These are phyloP conservation scores for Dentipellis fragilis DNA, from an alignment of 768 basidiomycete species.

Conservation along the genomic window DNA sequence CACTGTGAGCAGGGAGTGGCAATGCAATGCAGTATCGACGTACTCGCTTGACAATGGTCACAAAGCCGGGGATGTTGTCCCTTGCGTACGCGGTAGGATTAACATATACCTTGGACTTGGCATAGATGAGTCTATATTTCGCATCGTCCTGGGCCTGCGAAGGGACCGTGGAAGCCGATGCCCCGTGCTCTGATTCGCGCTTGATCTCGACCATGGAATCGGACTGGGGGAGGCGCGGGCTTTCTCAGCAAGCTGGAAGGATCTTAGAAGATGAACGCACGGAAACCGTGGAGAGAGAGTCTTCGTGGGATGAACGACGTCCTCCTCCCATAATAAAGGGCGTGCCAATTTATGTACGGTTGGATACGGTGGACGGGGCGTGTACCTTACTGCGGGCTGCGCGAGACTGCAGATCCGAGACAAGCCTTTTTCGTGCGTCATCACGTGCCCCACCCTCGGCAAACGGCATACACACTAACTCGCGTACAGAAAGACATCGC, in stretches of 20 bases:
- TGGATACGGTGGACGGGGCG: background rate
- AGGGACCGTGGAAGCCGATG: constrained; percentile 17
- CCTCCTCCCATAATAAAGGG: background rate
- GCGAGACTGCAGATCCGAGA: background rate
- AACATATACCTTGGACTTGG: constrained; percentile 91
- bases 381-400: background rate
- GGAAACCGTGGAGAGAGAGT: constrained; percentile 18
- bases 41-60: constrained; percentile 84
- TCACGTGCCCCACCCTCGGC: background rate
- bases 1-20: background rate
- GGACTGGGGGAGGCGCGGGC: constrained; percentile 19
- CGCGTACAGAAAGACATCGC: no score
- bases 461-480: background rate
- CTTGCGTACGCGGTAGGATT: constrained; percentile 87
- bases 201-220: constrained; percentile 74
- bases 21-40: constrained; percentile 3
- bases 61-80: constrained; percentile 93
- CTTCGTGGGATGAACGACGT: background rate
- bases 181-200: constrained; percentile 17
- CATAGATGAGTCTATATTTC: constrained; percentile 71
- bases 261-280: constrained; percentile 24
- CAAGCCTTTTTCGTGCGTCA: background rate
- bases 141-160: constrained; percentile 35
- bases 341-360: background rate
- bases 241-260: background rate